Evolutionary conservation across 805 yeast genomes (phyloP).

Genomic region (Candida maesae): DNA sequence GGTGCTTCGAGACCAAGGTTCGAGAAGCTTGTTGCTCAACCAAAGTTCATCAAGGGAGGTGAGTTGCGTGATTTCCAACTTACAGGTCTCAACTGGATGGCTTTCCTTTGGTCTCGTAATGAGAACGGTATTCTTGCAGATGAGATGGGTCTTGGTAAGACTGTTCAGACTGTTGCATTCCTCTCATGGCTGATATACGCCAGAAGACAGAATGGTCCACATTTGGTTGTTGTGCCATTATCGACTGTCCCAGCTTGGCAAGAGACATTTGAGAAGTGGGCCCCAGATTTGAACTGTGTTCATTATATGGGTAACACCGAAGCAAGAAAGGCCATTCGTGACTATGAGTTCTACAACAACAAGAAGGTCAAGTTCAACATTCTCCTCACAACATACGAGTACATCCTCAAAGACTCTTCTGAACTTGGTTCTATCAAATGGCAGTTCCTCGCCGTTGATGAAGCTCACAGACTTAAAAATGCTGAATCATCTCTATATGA

Average conservation of each 20-base stretch:
- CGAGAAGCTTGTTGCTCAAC: constrained; percentile 83
- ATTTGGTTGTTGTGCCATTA: constrained; percentile 91
- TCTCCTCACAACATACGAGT: constrained; percentile 93
- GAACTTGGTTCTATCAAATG: constrained; percentile 83
- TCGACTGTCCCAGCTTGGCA: constrained; percentile 99
- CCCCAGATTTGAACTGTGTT: constrained; percentile 92
- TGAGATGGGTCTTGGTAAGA: constrained; percentile 98
- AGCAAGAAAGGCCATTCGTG: constrained; percentile 78
- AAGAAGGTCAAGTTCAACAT: constrained; percentile 85
- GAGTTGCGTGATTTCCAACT: constrained; percentile 95
- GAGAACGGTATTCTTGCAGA: constrained; percentile 97
- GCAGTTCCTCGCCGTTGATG: constrained; percentile 98
- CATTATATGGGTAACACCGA: constrained; percentile 90
- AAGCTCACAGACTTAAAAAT: constrained; percentile 94
- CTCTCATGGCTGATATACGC: constrained; percentile 93
- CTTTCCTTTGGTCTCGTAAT: constrained; percentile 94
- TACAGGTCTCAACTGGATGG: constrained; percentile 99
- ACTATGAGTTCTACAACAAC: constrained; percentile 75
- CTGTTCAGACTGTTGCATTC: constrained; percentile 94
- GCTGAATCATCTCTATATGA: constrained; percentile 93
- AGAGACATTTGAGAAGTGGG: constrained; percentile 96
- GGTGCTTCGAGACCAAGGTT: constrained; percentile 77
- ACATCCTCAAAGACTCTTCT: constrained; percentile 81
- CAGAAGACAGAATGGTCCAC: constrained; percentile 96
- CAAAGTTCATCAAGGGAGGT: constrained; percentile 84